Evolutionary conservation across 1,139 yeast genomes (phyloP), one percentile per base, ranked within the genome.

Genomic region (Blastobotrys buckinghamii): DNA sequence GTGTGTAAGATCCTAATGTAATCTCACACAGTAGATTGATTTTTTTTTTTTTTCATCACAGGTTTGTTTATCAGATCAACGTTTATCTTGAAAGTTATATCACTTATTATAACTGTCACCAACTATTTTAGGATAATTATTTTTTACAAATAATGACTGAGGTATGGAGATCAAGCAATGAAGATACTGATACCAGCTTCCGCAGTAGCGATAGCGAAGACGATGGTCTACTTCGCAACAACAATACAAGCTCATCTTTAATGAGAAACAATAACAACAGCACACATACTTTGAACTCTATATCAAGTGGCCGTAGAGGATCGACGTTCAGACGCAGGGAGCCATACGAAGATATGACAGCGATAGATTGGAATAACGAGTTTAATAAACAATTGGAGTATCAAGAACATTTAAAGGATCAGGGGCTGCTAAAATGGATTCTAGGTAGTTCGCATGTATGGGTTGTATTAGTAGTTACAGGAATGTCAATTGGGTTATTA

Each of bases 401-500:
- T 20, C 50, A 49, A 26, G 55, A 56, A 34, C 45, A 44, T 13
- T 42, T 59, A 7, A 49, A 54, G 17, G 42, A 50, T 13, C 44
- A 47, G 17, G 59, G 61, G 3, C 37, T 37, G 10, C 34, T 42
- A 15, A n/a, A n/a, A 20, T 37, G 41, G 34, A 20, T 57, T 6
- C 48, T 48, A 33, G 53, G 51, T 20, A 38, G 54, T 6, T 48
- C 55, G 19, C 57, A 59, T 65, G 49, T 59, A 55, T 85, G 94
- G 94, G 49, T 76, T 2, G 75, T 80, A 0, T 65, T 86, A n/a
- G 65, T 81, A 0, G 56, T 72, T 0, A 74, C 81, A 46, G 79
- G 92, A 2, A 58, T 83, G 1, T 36, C 71, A 0, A 74, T 81
- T 32, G 94, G 95, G 0, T 67, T 79, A 29, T 59, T 77, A 5